Evolutionary conservation across 768 basidiomycete species (phyloP), one percentile per base, ranked within the genome.

Genomic region (Kwoniella shandongensis): DNA sequence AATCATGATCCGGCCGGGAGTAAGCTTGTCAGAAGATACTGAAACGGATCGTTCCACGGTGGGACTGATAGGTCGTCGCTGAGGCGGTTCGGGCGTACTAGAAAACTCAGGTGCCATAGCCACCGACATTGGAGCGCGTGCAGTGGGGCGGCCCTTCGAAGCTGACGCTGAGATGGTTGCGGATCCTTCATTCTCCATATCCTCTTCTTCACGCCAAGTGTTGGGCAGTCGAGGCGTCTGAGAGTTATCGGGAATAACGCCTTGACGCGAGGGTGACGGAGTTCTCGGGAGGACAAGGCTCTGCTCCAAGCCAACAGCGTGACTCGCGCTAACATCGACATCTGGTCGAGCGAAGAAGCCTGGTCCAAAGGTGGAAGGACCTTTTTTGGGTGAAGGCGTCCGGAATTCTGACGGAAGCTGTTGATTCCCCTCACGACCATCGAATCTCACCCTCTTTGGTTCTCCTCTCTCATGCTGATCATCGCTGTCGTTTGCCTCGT

Each of bases 191-290:
- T 48, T 4, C 8, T 27, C 32, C 47, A 36, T 48, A 20, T 36
- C 50, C 23, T 20, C 23, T 13, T 13, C n/a, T 3, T 6, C 30
- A 15, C 50, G 49, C 56, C 56, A 58, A 23, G 50, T 48, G 20
- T 41, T 40, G 11, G 56, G 56, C 41, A 58, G 25, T 44, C 56
- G 39, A 11, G 63, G 59, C 51, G 53, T 67, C 38, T 35, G 62
- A 15, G 66, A 68, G 13, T 63, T 65, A 44, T 71, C 69, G 0
- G 60, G 59, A 6, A 58, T 45, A 17, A 42, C 32, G 17, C 66
- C 69, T 44, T 71, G 69, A 40, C 66, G 62, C 1, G 61, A 61
- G 3, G 69, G 69, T 2, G 63, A 61, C 4, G 69, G 69, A 8
- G 69, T 71, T 44, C 62, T 63, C 4, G 69, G 69, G 20, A 50